Base-by-base conservation (phyloP, 352 stramenopile genomes). In the Phytophthora ohioensis region DNA sequence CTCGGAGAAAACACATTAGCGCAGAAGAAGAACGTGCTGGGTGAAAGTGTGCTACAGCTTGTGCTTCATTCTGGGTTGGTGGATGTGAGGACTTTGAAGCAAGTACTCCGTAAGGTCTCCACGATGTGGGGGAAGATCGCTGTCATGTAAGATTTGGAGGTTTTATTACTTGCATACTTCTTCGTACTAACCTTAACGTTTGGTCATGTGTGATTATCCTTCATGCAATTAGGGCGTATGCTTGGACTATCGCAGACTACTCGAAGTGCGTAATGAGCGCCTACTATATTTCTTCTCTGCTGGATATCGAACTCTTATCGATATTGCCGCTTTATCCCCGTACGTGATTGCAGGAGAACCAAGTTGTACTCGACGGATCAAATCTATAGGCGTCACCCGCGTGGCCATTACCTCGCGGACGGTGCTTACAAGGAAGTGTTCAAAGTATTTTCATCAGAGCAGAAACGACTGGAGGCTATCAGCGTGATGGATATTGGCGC, bases 401-500 rank as follows among this genome's bases (percentile, higher is more conserved):
- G 79, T 43, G 90, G 90, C 2, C 81, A 92, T 57, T 96, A 94
- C 49, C 71, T 97, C 11, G 84, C 86, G 7, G 80, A 93, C 51
- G 92, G 92, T 48, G 85, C 87, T 17, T 97, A 94, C 75, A 98
- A 98, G 49, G 74, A 92, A 62, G 92, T 98, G 0, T 97, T 87
- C 71, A 94, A 95, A 48, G 91, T 97, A 9, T 92, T 80, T 69
- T 89, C 84, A 4, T 76, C 73, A 9, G 69, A 79, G 11, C 43
- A 90, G 41, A 80, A 87, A 35, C 76, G 79, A 9, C 60, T 94
- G 10, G 88, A 97, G 59, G 88, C 84, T 61, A 76, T 97, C 17
- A 94, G 91, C 42, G 83, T 96, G 36, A 99, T 98, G 95, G 90
- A 99, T 81, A 87, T 99, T 45, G 81, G 85, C n/a, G 73, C 81